phyloP scores from a whole-genome alignment of 2,329 filamentous ascomycete species.

The Paecilomyces sp. region DNA sequence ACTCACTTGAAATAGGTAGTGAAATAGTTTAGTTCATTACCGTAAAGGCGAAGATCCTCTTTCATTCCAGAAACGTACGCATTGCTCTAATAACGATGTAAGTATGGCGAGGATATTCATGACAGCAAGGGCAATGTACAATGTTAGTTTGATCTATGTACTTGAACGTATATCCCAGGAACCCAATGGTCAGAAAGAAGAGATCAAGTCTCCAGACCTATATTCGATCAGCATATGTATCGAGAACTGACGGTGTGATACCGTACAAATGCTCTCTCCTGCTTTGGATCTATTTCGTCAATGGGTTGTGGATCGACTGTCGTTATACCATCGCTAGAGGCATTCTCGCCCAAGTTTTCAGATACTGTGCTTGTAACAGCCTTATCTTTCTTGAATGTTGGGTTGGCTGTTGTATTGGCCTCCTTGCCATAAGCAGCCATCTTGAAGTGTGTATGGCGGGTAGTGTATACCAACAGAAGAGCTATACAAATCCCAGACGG shows the following conservation, averaged over 20 bases:
- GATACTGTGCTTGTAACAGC: not conserved
- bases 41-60: constrained; percentile 42
- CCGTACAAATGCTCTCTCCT: not conserved
- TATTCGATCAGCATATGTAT: not conserved
- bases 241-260: not conserved
- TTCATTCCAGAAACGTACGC: constrained; percentile 26
- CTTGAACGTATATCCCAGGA: not conserved
- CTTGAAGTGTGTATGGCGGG: not conserved
- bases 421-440: not conserved
- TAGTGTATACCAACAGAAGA: not conserved
- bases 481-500: not conserved
- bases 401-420: not conserved
- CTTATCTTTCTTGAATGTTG: not conserved
- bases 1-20: not conserved
- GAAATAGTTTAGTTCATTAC: constrained; percentile 44
- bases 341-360: not conserved
- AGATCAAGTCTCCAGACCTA: not conserved
- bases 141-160: not conserved
- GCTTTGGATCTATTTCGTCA: not conserved
- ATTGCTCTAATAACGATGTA: constrained; percentile 3
- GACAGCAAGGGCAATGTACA: not conserved
- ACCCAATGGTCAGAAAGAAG: not conserved
- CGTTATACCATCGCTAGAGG: not conserved
- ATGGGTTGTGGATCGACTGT: not conserved
- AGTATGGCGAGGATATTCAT: not conserved